Evolutionary conservation across 106 monocot genomes (phyloP).

Genomic region (Iris macrosiphon): DNA sequence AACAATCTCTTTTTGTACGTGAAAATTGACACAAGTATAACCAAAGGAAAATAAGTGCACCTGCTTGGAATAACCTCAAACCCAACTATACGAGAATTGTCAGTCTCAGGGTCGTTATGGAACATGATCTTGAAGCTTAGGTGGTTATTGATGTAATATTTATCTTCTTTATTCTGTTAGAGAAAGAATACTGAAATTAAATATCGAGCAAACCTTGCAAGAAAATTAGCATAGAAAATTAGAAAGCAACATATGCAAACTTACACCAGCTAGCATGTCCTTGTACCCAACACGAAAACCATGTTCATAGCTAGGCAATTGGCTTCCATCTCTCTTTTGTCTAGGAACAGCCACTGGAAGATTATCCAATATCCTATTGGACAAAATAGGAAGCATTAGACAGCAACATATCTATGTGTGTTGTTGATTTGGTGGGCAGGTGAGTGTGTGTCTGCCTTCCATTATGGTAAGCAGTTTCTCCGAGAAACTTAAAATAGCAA

Average conservation of each 20-base stretch:
- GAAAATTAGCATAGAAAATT: neutral
- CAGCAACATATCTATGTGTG: no score
- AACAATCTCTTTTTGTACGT: neutral
- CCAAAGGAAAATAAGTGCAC: constrained; percentile 8
- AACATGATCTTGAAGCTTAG: constrained; percentile 35
- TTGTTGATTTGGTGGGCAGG: no score
- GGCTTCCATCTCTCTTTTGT: constrained; percentile 44
- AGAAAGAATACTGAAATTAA: constrained; percentile 3
- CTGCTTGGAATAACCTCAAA: constrained; percentile 43
- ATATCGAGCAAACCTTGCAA: neutral
- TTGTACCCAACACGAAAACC: constrained; percentile 38
- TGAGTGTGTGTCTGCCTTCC: no score
- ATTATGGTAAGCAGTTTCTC: no score
- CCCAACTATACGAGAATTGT: constrained; percentile 35
- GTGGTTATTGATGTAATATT: constrained; percentile 36
- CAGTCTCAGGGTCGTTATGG: constrained; percentile 25
- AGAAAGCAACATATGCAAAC: neutral
- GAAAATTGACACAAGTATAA: neutral
- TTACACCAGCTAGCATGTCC: constrained; percentile 10
- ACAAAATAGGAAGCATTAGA: no score
- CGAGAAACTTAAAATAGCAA: no score
- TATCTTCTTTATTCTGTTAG: constrained; percentile 27
- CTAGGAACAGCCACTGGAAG: constrained; percentile 64
- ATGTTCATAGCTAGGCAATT: constrained; percentile 36
- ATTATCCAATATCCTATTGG: constrained; percentile 63